These are phyloP conservation scores for Raphanus sativus DNA, from an alignment of 345 rosid genomes.

Conservation along the genomic window DNA sequence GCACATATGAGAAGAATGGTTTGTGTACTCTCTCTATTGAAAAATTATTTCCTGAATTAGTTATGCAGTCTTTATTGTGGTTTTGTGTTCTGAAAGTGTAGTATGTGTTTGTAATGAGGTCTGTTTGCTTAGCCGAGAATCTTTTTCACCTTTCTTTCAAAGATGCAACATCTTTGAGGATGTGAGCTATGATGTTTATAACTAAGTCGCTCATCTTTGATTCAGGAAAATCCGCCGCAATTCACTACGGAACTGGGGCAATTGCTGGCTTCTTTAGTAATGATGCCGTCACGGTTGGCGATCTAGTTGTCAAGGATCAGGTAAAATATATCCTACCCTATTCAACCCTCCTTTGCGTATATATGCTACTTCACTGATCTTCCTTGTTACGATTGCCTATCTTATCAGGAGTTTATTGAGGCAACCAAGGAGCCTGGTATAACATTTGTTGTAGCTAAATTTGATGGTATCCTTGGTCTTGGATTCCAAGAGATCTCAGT, in stretches of 20 bases:
- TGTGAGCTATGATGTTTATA: conserved; percentile 10
- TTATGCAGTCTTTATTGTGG: neutral
- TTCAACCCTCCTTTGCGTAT: neutral
- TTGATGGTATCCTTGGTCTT: conserved; percentile 96
- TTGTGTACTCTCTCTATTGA: conserved; percentile 34
- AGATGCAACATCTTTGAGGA: conserved; percentile 10
- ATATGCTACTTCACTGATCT: neutral
- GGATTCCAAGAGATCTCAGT: conserved; percentile 91
- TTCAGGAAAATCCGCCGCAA: conserved; percentile 73
- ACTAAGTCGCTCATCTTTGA: neutral
- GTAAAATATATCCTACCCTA: conserved; percentile 29
- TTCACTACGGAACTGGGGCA: conserved; percentile 88
- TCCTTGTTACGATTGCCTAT: neutral
- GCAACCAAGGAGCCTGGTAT: conserved; percentile 89
- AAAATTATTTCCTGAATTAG: conserved; percentile 1
- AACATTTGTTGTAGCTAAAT: conserved; percentile 78
- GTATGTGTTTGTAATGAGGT: neutral
- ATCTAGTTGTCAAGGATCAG: conserved; percentile 72
- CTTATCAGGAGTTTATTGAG: conserved; percentile 80
- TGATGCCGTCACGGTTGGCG: conserved; percentile 77
- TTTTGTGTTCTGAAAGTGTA: neutral
- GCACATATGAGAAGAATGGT: conserved; percentile 82
- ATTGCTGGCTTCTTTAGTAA: conserved; percentile 80
- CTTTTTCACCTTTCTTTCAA: neutral
- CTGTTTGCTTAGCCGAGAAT: neutral